phyloP scores from a whole-genome alignment of 2,329 filamentous ascomycete species.

The Byssochlamys sp. region DNA sequence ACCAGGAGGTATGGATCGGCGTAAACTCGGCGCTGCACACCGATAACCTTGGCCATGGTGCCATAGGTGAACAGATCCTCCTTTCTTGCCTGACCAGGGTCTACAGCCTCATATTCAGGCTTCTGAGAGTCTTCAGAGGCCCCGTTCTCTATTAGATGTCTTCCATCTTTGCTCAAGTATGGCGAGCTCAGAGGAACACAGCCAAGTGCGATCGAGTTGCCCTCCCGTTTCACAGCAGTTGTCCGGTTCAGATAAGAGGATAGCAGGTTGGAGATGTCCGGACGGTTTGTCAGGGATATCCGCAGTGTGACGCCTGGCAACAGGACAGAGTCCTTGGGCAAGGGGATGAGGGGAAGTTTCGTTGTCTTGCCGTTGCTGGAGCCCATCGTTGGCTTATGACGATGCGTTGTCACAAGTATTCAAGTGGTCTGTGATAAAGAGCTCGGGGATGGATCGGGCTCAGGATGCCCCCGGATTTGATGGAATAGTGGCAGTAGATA shows the following conservation, averaged over 20 bases:
- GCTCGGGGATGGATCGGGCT: neutral
- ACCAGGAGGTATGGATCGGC: conserved; percentile 76
- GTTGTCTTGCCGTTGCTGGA: conserved; percentile 29
- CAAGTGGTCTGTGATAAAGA: neutral
- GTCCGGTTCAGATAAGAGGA: conserved; percentile 73
- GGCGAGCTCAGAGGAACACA: conserved; percentile 78
- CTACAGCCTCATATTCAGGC: conserved; percentile 40
- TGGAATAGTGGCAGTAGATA: neutral
- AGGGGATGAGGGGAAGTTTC: conserved; percentile 66
- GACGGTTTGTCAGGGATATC: conserved; percentile 70
- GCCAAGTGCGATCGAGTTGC: conserved; percentile 64
- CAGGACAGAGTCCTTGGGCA: conserved; percentile 70
- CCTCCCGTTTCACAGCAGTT: conserved; percentile 53
- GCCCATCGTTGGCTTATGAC: conserved; percentile 21
- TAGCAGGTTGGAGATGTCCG: conserved; percentile 80
- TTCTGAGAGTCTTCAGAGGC: conserved; percentile 41
- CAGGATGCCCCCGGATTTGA: neutral
- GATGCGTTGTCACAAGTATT: neutral
- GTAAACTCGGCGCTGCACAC: conserved; percentile 64
- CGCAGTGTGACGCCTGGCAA: conserved; percentile 77
- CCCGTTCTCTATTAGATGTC: conserved; percentile 61
- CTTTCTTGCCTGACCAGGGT: conserved; percentile 53
- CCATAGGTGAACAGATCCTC: conserved; percentile 74
- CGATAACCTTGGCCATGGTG: conserved; percentile 67
- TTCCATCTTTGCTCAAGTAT: conserved; percentile 62